phyloP scores from a whole-genome alignment of 129 eudicot genomes.

The Flaveria linearis region DNA sequence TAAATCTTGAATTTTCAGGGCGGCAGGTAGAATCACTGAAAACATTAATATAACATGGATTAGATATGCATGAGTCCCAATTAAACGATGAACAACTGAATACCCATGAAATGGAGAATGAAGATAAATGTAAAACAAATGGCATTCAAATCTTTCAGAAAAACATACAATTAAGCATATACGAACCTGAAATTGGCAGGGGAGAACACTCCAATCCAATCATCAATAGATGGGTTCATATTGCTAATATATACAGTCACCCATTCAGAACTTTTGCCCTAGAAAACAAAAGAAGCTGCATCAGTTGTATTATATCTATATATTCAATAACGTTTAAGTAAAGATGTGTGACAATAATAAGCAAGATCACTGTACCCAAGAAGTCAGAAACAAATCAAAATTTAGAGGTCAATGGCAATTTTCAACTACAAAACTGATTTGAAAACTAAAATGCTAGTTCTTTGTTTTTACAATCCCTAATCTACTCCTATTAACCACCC shows the following conservation, averaged over 20 bases:
- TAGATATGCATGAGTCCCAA: conserved; percentile 7
- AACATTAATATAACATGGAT: conserved; percentile 2
- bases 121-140: background rate
- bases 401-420: background rate
- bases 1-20: conserved; percentile 58
- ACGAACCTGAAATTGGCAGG: conserved; percentile 89
- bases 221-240: conserved; percentile 67
- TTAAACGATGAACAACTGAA: background rate
- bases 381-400: background rate
- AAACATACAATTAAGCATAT: background rate
- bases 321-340: background rate
- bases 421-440: background rate
- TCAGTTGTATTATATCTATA: conserved; percentile 15
- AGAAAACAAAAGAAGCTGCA: conserved; percentile 6
- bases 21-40: conserved; percentile 68
- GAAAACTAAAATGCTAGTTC: background rate
- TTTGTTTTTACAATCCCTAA: too few relatives aligned
- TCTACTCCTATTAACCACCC: too few relatives aligned
- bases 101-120: background rate
- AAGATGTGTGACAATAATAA: background rate
- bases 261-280: conserved; percentile 73
- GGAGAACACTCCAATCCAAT: conserved; percentile 96
- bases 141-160: background rate
- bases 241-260: conserved; percentile 51
- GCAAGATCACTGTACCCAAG: background rate